These are phyloP conservation scores for Cladosporium sp. DNA, from an alignment of 2,329 filamentous ascomycete genomes.

Conservation along the genomic window DNA sequence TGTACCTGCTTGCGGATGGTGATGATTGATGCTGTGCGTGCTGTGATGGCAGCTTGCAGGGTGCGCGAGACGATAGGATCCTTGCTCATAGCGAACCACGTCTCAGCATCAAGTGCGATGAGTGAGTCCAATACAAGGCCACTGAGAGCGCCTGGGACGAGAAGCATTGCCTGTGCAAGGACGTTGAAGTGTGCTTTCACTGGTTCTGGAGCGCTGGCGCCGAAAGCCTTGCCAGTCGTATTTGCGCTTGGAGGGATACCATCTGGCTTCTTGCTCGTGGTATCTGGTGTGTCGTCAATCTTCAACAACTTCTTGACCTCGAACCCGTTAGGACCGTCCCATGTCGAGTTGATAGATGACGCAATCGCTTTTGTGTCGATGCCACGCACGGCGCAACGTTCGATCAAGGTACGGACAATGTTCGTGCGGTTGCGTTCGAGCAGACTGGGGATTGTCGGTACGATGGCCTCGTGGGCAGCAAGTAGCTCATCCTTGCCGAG, in stretches of 20 bases:
- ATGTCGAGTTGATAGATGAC: slow-evolving; percentile 58
- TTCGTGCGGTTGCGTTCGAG: slow-evolving; percentile 74
- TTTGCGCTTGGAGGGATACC: slow-evolving; percentile 22
- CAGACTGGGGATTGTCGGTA: slow-evolving; percentile 70
- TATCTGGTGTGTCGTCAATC: slow-evolving; percentile 45
- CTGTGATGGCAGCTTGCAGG: slow-evolving; percentile 62
- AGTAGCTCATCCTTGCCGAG: slow-evolving; percentile 83
- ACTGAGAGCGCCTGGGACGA: slow-evolving; percentile 67
- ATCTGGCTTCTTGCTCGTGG: slow-evolving; percentile 20
- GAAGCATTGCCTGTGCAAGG: slow-evolving; percentile 76
- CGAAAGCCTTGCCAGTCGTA: slow-evolving; percentile 21
- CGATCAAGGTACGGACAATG: slow-evolving; percentile 78
- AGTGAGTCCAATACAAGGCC: slow-evolving; percentile 67
- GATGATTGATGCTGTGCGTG: slow-evolving; percentile 54
- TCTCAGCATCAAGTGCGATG: slow-evolving; percentile 51
- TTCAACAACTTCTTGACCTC: slow-evolving; percentile 62
- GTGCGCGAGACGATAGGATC: slow-evolving; percentile 60
- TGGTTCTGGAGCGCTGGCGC: slow-evolving; percentile 21
- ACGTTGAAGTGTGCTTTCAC: slow-evolving; percentile 71
- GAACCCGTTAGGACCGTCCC: slow-evolving; percentile 51
- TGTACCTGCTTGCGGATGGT: slow-evolving; percentile 64
- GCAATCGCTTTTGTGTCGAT: slow-evolving; percentile 59
- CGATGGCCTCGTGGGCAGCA: slow-evolving; percentile 68
- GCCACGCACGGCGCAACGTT: slow-evolving; percentile 72
- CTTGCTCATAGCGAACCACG: slow-evolving; percentile 63